Conservation (phyloP, 805 yeast species). For the Lachancea quebecensis region DNA sequence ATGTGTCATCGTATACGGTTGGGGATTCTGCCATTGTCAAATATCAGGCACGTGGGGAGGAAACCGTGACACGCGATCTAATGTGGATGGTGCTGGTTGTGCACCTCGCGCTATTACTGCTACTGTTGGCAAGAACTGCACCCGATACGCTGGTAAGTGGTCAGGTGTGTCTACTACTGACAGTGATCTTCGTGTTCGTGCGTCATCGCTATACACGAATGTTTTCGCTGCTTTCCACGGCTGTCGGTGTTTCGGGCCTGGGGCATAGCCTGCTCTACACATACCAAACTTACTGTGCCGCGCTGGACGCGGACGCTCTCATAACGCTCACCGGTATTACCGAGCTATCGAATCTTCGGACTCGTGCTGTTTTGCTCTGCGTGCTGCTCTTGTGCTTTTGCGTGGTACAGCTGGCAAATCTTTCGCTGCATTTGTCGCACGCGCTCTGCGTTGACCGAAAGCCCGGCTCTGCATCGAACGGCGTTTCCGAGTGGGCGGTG, state of each 20-base stretch:
- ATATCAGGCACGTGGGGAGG: too few species aligned
- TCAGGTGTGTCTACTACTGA: constrained; percentile 4
- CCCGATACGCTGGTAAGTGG: constrained; percentile 1
- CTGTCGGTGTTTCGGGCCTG: not conserved
- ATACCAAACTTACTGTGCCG: not conserved
- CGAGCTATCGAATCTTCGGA: not conserved
- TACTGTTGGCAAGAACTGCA: not conserved
- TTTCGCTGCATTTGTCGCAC: not conserved
- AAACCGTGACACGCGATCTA: too few species aligned
- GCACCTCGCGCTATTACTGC: constrained; percentile 1
- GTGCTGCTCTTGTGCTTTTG: constrained; percentile 4
- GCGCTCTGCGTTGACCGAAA: not conserved
- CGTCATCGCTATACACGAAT: constrained; percentile 7
- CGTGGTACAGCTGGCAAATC: constrained; percentile 1
- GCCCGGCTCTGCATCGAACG: not conserved
- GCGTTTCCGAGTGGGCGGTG: not conserved
- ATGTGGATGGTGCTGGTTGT: constrained; percentile 1
- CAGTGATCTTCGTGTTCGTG: constrained; percentile 5
- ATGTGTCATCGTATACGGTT: too few species aligned
- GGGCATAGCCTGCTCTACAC: not conserved
- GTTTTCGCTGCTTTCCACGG: constrained; percentile 2
- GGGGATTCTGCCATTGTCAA: too few species aligned
- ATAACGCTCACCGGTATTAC: not conserved
- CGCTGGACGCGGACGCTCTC: constrained; percentile 1
- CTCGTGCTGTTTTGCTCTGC: constrained; percentile 1